Evolutionary conservation across 805 yeast species (phyloP), one percentile per base, ranked within the genome.

Genomic region (Lipomyces orientalis): DNA sequence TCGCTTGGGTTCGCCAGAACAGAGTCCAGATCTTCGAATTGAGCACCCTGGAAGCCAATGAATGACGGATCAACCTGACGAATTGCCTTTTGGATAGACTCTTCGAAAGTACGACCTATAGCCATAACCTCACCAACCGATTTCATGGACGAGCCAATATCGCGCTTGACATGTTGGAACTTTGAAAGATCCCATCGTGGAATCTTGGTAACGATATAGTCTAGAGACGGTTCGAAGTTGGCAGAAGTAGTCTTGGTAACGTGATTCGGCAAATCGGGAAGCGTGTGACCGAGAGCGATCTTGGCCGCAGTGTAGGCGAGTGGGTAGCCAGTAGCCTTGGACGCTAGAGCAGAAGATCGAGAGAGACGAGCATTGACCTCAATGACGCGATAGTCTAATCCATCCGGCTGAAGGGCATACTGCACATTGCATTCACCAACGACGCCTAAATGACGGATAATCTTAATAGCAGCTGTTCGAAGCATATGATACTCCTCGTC

Each of bases 91-190:
- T 95, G 73, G 85, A 94, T 89, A 46, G 97, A 90, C 82, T 94
- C 99, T 83, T 94, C 99, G 78, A 94, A 94, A 72, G 88, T 94
- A 82, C 99, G 89, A 77, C 99, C 99, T 77, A 94, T 95, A 58
- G 97, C 96, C 99, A 94, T 94, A 67, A 94, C 99, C 81, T 94
- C 99, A 80, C 99, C 99, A 64, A 94, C 99, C 67, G 98, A 93
- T 81, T 94, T 94, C 99, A 94, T 94, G 56, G 98, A 88, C 9
- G 97, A 91, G 59, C 97, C 97, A 77, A 94, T 90, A 70, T 90
- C 92, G 80, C 97, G 87, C 79, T 91, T 90, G 71, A 94, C 99
- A 77, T 92, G 97, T 79, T 90, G 96, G 84, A 94, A 95, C 85
- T 94, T 94, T 74, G 95, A 81, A 79, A 94, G 84, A 84, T 94